Evolutionary conservation across 805 yeast genomes (phyloP), one percentile per base, ranked within the genome.

Genomic region (Monosporozyma servazzii): DNA sequence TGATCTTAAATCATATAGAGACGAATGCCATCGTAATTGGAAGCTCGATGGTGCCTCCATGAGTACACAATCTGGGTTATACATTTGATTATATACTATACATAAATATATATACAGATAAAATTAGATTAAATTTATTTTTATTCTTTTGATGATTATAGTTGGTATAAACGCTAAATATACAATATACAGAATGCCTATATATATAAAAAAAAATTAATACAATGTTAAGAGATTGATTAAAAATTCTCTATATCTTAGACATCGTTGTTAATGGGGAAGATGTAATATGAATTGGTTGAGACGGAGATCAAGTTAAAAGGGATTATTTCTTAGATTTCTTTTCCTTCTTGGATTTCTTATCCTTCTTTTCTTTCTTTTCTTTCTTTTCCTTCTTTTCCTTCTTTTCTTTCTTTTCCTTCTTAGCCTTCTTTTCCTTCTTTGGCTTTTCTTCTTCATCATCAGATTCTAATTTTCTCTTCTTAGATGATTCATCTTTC

Each of bases 401-500:
- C 64, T 78, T 73, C 71, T 78, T 74, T 42, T 78, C 74, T 68
- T 76, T 71, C 66, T 75, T 70, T 40, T 73, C 71, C 59, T 76
- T 70, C 68, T 77, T 71, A 48, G 73, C 74, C 70, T 75, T 71
- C 66, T 76, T 72, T 51, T 70, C 66, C 62, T 75, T 67, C 58
- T 72, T 70, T 49, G 71, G 70, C 58, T 74, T 68, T 64, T 69
- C 67, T 39, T 39, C 70, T 49, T 68, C 71, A 27, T 63, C 70
- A 48, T 68, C 71, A 51, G 62, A 65, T 45, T 61, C 62, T 68
- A 45, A 62, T 51, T 57, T 59, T 57, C 58, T 66, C 61, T 58
- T 60, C 52, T 56, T 57, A 18, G 62, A 50, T 39, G 56, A 53
- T 40, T 59, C 69, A 25, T 66, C 72, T 37, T 57, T 58, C 31